phyloP scores from a whole-genome alignment of 495 filamentous ascomycete genomes.

The Oidiodendron maius region DNA sequence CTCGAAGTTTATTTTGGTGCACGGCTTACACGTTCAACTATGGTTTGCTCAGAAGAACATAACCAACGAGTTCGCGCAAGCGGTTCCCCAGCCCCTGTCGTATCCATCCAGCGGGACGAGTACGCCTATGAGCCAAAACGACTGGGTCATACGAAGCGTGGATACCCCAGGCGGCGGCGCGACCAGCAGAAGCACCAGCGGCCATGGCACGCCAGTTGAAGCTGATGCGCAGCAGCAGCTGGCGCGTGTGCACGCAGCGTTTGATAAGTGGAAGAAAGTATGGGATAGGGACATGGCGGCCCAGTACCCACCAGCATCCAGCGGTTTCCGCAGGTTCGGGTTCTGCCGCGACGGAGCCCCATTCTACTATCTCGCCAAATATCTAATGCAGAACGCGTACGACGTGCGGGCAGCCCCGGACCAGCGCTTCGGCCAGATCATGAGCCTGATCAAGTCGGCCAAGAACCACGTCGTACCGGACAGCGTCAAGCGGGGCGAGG shows the following conservation, averaged over 20 bases:
- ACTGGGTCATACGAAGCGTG: constrained; percentile 20
- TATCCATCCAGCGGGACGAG: constrained; percentile 35
- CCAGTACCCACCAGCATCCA: constrained; percentile 49
- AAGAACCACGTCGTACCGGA: constrained; percentile 48
- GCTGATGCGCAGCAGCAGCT: constrained; percentile 12
- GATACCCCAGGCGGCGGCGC: constrained; percentile 14
- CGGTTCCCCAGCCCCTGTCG: constrained; percentile 13
- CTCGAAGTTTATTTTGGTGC: constrained; percentile 65
- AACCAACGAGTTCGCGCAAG: constrained; percentile 18
- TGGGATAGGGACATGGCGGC: constrained; percentile 60
- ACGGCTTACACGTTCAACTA: constrained; percentile 53
- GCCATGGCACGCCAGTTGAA: constrained; percentile 18
- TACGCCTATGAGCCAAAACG: constrained; percentile 38
- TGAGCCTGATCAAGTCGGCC: constrained; percentile 51
- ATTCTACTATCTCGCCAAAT: constrained; percentile 59
- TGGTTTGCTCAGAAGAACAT: constrained; percentile 30
- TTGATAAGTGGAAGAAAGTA: constrained; percentile 59
- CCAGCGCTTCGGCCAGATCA: constrained; percentile 49
- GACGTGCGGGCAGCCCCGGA: constrained; percentile 47
- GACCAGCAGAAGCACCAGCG: constrained; percentile 18
- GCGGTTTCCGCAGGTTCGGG: constrained; percentile 44
- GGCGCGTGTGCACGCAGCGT: constrained; percentile 31
- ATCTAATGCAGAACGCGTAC: constrained; percentile 40
- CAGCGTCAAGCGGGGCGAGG: constrained; percentile 42
- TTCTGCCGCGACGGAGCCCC: constrained; percentile 60